These are phyloP conservation scores for Trichophyton equinum DNA, from an alignment of 2,329 filamentous ascomycete species.

Conservation along the genomic window DNA sequence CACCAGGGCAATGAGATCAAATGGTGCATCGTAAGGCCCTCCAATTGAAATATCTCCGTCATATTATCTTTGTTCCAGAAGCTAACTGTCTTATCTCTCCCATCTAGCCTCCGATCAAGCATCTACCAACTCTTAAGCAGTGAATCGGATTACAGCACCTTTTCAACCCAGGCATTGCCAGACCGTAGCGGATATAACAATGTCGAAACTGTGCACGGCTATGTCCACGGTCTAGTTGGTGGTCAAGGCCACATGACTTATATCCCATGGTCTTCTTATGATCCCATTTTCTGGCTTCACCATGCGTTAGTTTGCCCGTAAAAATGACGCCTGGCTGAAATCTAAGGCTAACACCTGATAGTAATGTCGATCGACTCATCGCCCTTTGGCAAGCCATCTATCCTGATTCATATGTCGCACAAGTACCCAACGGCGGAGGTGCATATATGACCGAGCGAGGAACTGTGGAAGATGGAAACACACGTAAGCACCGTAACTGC, in stretches of 20 bases:
- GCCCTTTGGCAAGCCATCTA: constrained; percentile 67
- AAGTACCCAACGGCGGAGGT: constrained; percentile 41
- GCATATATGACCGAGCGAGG: constrained; percentile 51
- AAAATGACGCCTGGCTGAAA: not conserved
- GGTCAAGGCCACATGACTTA: constrained; percentile 55
- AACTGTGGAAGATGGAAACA: constrained; percentile 42
- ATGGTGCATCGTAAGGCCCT: constrained; percentile 15
- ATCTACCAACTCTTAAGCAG: constrained; percentile 21
- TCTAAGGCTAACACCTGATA: constrained; percentile 11
- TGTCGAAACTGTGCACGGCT: constrained; percentile 37
- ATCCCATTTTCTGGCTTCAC: constrained; percentile 68
- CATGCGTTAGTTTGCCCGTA: constrained; percentile 36
- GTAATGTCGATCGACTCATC: constrained; percentile 61
- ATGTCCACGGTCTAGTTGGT: constrained; percentile 43
- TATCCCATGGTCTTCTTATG: constrained; percentile 61
- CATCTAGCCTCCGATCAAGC: constrained; percentile 14
- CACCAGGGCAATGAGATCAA: constrained; percentile 13
- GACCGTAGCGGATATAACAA: constrained; percentile 16
- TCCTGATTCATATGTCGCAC: constrained; percentile 52
- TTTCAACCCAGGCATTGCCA: constrained; percentile 15
- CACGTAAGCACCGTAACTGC: constrained; percentile 24
- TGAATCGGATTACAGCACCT: constrained; percentile 19
- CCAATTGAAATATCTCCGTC: not conserved
- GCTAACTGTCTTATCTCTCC: not conserved
- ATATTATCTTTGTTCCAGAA: not conserved